phyloP scores from a whole-genome alignment of 192 early-diverging fungal species.

The Rhizoclosmatium sp. region DNA sequence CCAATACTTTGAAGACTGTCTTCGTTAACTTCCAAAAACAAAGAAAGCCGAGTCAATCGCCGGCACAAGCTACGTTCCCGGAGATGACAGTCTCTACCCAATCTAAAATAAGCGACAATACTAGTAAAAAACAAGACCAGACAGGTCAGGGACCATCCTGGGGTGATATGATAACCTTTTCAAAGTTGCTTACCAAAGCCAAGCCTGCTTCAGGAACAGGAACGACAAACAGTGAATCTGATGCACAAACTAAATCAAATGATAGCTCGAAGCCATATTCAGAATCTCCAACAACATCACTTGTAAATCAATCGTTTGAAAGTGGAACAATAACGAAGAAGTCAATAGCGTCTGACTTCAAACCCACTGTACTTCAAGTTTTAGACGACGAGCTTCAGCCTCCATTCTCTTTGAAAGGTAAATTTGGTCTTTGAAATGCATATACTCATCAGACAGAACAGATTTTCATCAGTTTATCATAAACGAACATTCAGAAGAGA shows the following conservation, averaged over 20 bases:
- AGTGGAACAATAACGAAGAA: neutral
- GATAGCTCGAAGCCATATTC: neutral
- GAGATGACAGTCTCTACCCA: neutral
- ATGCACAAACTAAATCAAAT: neutral
- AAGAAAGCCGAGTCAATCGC: neutral
- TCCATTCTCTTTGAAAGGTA: conserved; percentile 19
- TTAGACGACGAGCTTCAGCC: conserved; percentile 10
- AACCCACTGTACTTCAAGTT: conserved; percentile 19
- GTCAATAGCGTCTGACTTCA: neutral
- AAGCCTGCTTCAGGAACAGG: neutral
- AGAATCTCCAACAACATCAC: neutral
- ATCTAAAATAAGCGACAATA: too few species aligned
- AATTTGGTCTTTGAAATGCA: neutral
- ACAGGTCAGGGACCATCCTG: neutral
- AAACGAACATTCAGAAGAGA: conserved; percentile 35
- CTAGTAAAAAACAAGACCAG: too few species aligned
- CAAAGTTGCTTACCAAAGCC: neutral
- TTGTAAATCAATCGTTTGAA: too few species aligned
- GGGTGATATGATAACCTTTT: neutral
- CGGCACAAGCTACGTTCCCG: neutral
- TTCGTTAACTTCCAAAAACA: neutral
- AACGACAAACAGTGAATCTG: neutral
- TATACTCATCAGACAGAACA: neutral
- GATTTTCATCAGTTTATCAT: conserved; percentile 18
- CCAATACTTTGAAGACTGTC: neutral